These are phyloP conservation scores for Plantago coronopus DNA, from an alignment of 305 asterid genomes.

Conservation along the genomic window DNA sequence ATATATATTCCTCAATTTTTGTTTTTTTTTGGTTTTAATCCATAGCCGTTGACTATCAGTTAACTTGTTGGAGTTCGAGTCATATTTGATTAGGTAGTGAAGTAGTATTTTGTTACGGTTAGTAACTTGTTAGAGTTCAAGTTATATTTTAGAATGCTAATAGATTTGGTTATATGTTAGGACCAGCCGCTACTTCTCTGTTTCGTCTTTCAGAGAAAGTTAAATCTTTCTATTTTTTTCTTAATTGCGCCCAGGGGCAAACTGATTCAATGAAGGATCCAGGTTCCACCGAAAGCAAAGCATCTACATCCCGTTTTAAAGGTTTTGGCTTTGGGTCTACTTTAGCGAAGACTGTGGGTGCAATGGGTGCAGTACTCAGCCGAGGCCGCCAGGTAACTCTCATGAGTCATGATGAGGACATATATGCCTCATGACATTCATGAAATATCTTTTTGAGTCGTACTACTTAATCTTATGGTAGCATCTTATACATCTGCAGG, in stretches of 20 bases:
- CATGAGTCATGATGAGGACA: conserved; percentile 6
- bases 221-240: conserved; percentile 10
- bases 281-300: conserved; percentile 49
- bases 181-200: no score
- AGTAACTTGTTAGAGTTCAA: no score
- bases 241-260: conserved; percentile 39
- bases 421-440: background rate
- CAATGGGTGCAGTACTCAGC: conserved; percentile 72
- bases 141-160: no score
- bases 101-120: no score
- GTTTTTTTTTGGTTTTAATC: no score
- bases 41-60: no score
- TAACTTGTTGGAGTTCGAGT: no score
- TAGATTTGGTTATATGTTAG: no score
- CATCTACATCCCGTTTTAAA: conserved; percentile 59
- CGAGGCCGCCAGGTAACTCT: conserved; percentile 76
- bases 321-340: conserved; percentile 84
- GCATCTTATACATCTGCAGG: conserved; percentile 38
- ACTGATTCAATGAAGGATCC: conserved; percentile 63
- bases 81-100: no score
- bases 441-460: conserved; percentile 2
- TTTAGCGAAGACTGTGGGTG: conserved; percentile 88
- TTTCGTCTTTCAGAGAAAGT: no score
- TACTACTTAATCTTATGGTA: conserved; percentile 15
- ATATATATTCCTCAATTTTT: no score